Evolutionary conservation across 768 basidiomycete genomes (phyloP).

Genomic region (Mycena haematopus): DNA sequence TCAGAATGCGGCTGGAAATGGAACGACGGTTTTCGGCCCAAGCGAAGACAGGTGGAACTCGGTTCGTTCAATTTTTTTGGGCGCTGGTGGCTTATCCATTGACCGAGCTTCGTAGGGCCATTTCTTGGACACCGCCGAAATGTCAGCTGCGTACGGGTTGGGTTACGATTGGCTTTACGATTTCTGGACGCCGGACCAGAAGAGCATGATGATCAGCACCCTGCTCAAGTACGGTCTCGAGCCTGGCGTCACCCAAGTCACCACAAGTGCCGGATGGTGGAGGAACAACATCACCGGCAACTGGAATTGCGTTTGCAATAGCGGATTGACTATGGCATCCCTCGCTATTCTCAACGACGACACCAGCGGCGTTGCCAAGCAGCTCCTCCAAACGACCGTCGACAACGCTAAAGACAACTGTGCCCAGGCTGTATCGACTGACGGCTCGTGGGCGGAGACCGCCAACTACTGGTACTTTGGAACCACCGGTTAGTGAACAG

Average conservation of each 20-base stretch:
- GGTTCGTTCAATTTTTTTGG: background rate
- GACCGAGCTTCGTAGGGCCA: slow-evolving; percentile 46
- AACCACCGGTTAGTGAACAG: slow-evolving; percentile 42
- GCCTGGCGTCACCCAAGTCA: slow-evolving; percentile 65
- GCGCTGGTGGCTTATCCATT: background rate
- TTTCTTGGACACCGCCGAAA: slow-evolving; percentile 92
- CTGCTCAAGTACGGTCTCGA: slow-evolving; percentile 82
- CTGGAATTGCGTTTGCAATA: slow-evolving; percentile 99
- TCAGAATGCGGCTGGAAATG: slow-evolving; percentile 80
- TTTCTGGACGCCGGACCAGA: slow-evolving; percentile 77
- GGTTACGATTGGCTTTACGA: slow-evolving; percentile 98
- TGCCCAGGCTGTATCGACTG: slow-evolving; percentile 61
- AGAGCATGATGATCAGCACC: slow-evolving; percentile 66
- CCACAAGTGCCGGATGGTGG: slow-evolving; percentile 78
- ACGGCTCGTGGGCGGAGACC: slow-evolving; percentile 95
- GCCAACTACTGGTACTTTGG: slow-evolving; percentile 98
- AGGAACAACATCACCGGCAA: slow-evolving; percentile 75
- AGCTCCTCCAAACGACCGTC: slow-evolving; percentile 71
- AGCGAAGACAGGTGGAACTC: slow-evolving; percentile 80
- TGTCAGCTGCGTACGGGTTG: slow-evolving; percentile 86
- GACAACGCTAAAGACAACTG: slow-evolving; percentile 82
- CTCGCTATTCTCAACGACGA: slow-evolving; percentile 91
- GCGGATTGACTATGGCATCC: slow-evolving; percentile 86
- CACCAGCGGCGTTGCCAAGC: slow-evolving; percentile 71
- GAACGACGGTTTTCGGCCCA: slow-evolving; percentile 71